Evolutionary conservation across 352 stramenopile genomes (phyloP), one percentile per base, ranked within the genome.

Genomic region (Phytophthora parvispora): DNA sequence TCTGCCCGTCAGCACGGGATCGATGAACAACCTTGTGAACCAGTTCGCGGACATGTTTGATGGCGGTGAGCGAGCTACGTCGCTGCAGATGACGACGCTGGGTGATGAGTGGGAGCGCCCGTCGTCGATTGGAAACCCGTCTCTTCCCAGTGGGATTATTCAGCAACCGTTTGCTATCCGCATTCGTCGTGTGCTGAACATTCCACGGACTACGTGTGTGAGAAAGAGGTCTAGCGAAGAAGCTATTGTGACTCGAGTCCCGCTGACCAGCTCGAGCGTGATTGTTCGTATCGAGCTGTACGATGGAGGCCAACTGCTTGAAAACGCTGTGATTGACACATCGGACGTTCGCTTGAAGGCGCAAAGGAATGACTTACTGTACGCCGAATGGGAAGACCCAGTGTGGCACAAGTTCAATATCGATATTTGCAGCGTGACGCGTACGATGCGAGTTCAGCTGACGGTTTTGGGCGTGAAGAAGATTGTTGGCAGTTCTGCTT

Each of bases 321-420:
- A 93, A 66, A 75, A 74, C 25, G 80, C 71, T 12, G 61, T 81
- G 7, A 67, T 91, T 18, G 85, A 93, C 48, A 95, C 87, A 5
- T 42, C 54, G 0, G 87, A 95, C 31, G 80, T 93, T 6, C 80
- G 82, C 2, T 53, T 95, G 36, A 85, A 84, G 24, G 81, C 82
- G 2, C 87, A 95, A 64, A 75, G 74, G 24, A 83, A 91, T 55
- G 81, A 91, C 34, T 55, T 89, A 28, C 58, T 93, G 5, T 93
- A 84, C 52, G 87, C 83, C 0, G 81, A 92, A 48, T 95, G 87
- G 87, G 58, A 62, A n/a, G 83, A 92, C 12, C 84, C 87, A 4
- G 60, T 78, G 22, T 95, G 85, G 87, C 77, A 91, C 71, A 83
- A 84, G 59, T 94, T 93, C 60, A 90, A 89, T 67, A 81, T 92